Conservation (phyloP, 2,329 filamentous ascomycete genomes). For the Cladosporium cucumerinum region DNA sequence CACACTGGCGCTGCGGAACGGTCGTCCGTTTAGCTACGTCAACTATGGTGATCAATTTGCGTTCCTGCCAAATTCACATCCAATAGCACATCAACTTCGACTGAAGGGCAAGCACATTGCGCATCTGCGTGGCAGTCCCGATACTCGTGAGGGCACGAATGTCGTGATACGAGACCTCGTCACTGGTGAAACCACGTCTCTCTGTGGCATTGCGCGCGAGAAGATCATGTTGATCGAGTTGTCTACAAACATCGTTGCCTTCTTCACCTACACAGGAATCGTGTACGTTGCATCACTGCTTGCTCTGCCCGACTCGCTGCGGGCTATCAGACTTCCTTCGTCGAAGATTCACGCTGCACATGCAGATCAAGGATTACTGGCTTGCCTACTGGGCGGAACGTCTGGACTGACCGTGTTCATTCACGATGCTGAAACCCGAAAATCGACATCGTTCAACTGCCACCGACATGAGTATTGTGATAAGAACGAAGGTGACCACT, state of each 20-base stretch:
- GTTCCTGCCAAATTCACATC: neutral
- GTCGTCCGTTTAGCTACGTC: slow-evolving; percentile 18
- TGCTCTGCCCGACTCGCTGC: neutral
- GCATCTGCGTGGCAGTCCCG: slow-evolving; percentile 16
- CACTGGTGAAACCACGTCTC: neutral
- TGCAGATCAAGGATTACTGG: neutral
- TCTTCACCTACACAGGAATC: slow-evolving; percentile 15
- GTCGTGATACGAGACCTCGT: slow-evolving; percentile 22
- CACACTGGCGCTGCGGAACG: slow-evolving; percentile 20
- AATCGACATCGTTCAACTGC: neutral
- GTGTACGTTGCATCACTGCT: slow-evolving; percentile 18
- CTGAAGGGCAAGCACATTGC: slow-evolving; percentile 21
- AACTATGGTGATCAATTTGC: neutral
- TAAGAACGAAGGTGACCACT: neutral
- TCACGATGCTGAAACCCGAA: neutral
- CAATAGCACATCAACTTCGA: neutral
- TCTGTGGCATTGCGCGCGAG: slow-evolving; percentile 20
- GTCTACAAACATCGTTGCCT: slow-evolving; percentile 18
- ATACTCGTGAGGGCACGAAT: neutral
- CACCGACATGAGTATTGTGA: neutral
- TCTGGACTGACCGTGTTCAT: neutral
- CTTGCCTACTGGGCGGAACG: neutral
- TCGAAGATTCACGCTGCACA: neutral
- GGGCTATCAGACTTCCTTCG: neutral
- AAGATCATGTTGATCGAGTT: slow-evolving; percentile 18